phyloP scores from a whole-genome alignment of 1,284 basidiomycete species.

The Xerocomus cyaneibrunnescens region DNA sequence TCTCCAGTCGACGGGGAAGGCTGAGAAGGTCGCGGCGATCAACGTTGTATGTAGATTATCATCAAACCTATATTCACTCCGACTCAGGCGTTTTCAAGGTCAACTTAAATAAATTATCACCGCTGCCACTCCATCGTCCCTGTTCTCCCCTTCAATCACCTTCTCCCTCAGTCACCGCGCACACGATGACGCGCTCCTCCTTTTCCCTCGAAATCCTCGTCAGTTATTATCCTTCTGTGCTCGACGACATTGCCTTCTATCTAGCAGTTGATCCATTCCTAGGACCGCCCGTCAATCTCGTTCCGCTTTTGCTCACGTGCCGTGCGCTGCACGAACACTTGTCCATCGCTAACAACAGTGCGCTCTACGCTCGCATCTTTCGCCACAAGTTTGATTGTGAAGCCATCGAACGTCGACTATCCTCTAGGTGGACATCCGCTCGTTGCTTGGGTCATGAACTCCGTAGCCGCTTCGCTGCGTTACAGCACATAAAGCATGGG shows the following conservation, averaged over 20 bases:
- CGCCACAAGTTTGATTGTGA: constrained; percentile 56
- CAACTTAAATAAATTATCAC: constrained; percentile 31
- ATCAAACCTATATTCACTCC: constrained; percentile 38
- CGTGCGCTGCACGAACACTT: constrained; percentile 43
- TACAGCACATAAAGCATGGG: constrained; percentile 39
- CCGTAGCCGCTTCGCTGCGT: constrained; percentile 37
- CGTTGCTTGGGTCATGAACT: constrained; percentile 41
- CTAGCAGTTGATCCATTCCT: constrained; percentile 37
- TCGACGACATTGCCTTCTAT: constrained; percentile 43
- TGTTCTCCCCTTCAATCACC: not conserved
- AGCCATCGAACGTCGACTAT: constrained; percentile 56
- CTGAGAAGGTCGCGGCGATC: constrained; percentile 49
- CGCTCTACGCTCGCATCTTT: constrained; percentile 64
- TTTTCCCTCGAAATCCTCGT: constrained; percentile 29
- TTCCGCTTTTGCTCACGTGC: constrained; percentile 51
- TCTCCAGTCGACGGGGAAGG: constrained; percentile 36
- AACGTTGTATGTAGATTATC: constrained; percentile 41
- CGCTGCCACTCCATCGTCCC: constrained; percentile 10
- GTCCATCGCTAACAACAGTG: constrained; percentile 40
- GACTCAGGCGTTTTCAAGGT: constrained; percentile 27
- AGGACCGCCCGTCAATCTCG: constrained; percentile 44
- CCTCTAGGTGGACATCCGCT: constrained; percentile 38
- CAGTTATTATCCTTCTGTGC: constrained; percentile 25
- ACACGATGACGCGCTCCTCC: constrained; percentile 5
- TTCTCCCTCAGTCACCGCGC: not conserved